Evolutionary conservation across 2,329 filamentous ascomycete species (phyloP), one percentile per base, ranked within the genome.

Genomic region (Fusarium fujikuroi): DNA sequence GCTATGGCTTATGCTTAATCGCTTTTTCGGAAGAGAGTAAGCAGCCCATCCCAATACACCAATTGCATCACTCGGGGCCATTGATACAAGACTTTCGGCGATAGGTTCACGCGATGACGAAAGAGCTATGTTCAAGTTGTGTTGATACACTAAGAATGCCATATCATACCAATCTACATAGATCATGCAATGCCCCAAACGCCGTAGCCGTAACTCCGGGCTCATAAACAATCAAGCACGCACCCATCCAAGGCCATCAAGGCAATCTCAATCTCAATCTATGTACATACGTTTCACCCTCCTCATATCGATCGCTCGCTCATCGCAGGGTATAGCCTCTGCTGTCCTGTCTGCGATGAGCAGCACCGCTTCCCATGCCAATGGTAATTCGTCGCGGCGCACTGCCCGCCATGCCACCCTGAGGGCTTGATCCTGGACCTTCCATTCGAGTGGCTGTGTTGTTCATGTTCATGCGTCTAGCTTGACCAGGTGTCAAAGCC

Each of bases 381-480:
- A 84, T 83, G 70, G 83, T 84, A 46, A 83, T 81, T 63, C 82
- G 81, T 39, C 82, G 79, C 16, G 78, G 73, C 40, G 76, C 76
- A 30, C 77, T 78, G 18, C 74, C 66, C 21, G 75, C 61, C 64
- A 72, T 62, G 30, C 60, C 39, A 7, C 77, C 72, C 23, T 66
- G 76, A 2, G 79, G 77, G 34, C 78, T 79, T 53, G 76, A 72
- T 21, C 74, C 72, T 16, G 66, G 49, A 3, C 63, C 75, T 42
- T 82, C 82, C 8, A 77, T 39, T 18, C 80, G 78, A 58, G 40
- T 58, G 54, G 47, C 54, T 66, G 85, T 73, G 68, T 83, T 83
- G 40, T 85, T 84, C 64, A 90, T 79, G 73, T 89, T 87, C 88
- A 90, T 90, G 50, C 88, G 84, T 59, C 88, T 81, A 28, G 88